Conservation (phyloP, 495 filamentous ascomycete species). For the Bryoglossum gracile region DNA sequence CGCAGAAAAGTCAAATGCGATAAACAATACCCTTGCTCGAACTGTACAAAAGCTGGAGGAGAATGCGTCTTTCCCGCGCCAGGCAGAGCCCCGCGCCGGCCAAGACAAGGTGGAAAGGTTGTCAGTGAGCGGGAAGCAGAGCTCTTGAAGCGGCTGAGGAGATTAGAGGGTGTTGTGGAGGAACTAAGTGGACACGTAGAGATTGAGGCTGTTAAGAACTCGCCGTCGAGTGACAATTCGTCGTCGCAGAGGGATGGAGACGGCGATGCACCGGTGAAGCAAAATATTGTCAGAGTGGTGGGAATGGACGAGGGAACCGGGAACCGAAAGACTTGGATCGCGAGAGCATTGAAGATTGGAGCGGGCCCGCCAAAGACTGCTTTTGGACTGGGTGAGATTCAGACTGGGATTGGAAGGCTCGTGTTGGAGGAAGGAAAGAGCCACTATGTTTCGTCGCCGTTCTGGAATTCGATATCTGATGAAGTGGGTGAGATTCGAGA, state of each 20-base stretch:
- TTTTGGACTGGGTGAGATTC: conserved; percentile 32
- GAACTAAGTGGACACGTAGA: conserved; percentile 54
- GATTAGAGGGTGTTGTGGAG: conserved; percentile 76
- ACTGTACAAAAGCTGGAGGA: conserved; percentile 70
- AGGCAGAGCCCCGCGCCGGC: conserved; percentile 67
- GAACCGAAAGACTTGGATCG: conserved; percentile 22
- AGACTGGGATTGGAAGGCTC: conserved; percentile 68
- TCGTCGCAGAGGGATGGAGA: conserved; percentile 23
- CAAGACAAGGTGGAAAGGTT: conserved; percentile 43
- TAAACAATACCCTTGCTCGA: conserved; percentile 74
- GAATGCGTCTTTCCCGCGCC: conserved; percentile 82
- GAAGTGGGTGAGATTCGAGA: conserved; percentile 51
- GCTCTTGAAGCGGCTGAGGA: conserved; percentile 66
- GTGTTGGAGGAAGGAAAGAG: conserved; percentile 76
- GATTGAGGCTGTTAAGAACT: conserved; percentile 21
- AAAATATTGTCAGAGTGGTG: conserved; percentile 11
- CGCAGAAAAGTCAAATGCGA: conserved; percentile 84
- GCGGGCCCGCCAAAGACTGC: conserved; percentile 25
- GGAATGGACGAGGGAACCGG: conserved; percentile 23
- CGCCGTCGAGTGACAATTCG: conserved; percentile 25
- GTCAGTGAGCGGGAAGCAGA: conserved; percentile 61
- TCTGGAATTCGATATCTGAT: conserved; percentile 84
- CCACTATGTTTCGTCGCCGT: conserved; percentile 80
- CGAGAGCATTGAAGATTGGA: conserved; percentile 15
- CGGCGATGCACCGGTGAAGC: conserved; percentile 15